phyloP scores from a whole-genome alignment of 176 grass and related monocot species.

The Tillandsia fasciculata region DNA sequence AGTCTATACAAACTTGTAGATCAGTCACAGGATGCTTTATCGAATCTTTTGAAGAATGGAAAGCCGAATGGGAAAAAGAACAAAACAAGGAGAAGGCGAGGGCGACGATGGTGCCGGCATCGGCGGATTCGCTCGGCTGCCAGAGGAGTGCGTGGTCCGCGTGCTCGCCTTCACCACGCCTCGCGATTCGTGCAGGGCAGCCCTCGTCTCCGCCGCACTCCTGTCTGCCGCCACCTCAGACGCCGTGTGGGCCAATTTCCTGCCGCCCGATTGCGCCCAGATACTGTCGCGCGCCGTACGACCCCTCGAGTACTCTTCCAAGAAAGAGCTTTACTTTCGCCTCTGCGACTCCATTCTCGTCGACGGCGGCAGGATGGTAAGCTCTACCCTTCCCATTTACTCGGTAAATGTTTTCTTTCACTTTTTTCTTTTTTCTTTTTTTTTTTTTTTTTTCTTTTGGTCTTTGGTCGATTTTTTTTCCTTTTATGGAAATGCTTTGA shows the following conservation, averaged over 20 bases:
- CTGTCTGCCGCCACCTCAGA: slow-evolving; percentile 12
- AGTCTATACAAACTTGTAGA: too few species aligned
- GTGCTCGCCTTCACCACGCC: slow-evolving; percentile 9
- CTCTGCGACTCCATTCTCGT: slow-evolving; percentile 23
- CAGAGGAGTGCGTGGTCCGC: slow-evolving; percentile 24
- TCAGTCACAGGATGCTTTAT: too few species aligned
- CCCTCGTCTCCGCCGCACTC: slow-evolving; percentile 15
- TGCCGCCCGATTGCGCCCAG: slow-evolving; percentile 3
- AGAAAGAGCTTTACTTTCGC: slow-evolving; percentile 21
- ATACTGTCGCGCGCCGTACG: not conserved
- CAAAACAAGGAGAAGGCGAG: too few species aligned
- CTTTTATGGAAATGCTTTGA: too few species aligned
- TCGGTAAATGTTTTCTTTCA: too few species aligned
- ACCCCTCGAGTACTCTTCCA: slow-evolving; percentile 10
- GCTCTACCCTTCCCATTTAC: not conserved
- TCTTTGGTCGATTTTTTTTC: too few species aligned
- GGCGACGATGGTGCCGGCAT: not conserved
- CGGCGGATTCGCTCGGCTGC: slow-evolving; percentile 9
- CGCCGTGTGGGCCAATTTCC: slow-evolving; percentile 14
- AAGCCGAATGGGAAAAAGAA: too few species aligned
- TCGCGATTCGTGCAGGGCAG: slow-evolving; percentile 21
- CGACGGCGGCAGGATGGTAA: slow-evolving; percentile 15
- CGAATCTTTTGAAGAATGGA: too few species aligned
- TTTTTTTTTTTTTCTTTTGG: too few species aligned
- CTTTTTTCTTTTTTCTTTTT: too few species aligned